These are phyloP conservation scores for Oryza meyeriana DNA, from an alignment of 176 grass and related monocot genomes.

Conservation along the genomic window DNA sequence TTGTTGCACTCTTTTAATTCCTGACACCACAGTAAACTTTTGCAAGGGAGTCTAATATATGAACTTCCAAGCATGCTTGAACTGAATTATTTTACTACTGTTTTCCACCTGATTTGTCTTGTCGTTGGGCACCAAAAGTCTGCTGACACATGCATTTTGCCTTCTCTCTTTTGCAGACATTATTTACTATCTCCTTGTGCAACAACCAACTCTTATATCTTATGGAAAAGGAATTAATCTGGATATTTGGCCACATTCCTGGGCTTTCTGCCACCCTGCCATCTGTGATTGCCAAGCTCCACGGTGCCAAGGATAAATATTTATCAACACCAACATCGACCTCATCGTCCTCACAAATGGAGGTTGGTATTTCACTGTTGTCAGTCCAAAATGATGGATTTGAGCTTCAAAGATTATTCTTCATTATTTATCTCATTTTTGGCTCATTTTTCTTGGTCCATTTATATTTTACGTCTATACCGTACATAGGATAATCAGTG, in stretches of 20 bases:
- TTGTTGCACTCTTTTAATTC: neutral
- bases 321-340: constrained; percentile 49
- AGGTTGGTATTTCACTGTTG: constrained; percentile 42
- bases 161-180: constrained; percentile 41
- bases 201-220: constrained; percentile 96
- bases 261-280: constrained; percentile 73
- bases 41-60: neutral
- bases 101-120: neutral
- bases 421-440: neutral
- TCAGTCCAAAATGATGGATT: constrained; percentile 8
- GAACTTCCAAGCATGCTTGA: neutral
- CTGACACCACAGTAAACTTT: neutral
- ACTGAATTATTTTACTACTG: neutral
- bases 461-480: constrained; percentile 18
- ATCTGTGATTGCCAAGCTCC: constrained; percentile 73
- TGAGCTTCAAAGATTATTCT: constrained; percentile 9
- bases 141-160: constrained; percentile 27
- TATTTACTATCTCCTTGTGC: constrained; percentile 85
- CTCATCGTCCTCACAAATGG: constrained; percentile 39
- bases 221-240: constrained; percentile 79
- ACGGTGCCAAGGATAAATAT: constrained; percentile 75
- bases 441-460: neutral
- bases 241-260: constrained; percentile 71
- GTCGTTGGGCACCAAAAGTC: neutral
- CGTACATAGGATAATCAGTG: constrained; percentile 56